Conservation (phyloP, 371 early-diverging fungal genomes). For the Mortierella sp. region DNA sequence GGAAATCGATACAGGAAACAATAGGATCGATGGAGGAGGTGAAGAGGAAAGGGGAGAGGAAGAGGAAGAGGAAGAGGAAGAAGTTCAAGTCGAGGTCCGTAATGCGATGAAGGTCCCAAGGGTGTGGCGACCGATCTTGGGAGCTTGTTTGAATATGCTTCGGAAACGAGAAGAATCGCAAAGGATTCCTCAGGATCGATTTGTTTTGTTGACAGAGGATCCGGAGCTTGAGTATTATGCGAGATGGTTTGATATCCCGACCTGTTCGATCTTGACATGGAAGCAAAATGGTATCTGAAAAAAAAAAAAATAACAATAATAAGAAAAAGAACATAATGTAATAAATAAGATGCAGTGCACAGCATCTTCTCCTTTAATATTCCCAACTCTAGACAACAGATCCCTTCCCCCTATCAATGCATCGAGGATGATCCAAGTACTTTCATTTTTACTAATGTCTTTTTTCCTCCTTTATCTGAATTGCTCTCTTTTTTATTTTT, state of each 20-base stretch:
- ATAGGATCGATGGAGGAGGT: conserved; percentile 1
- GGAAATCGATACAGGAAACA: no score
- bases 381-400: no score
- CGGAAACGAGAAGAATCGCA: conserved; percentile 34
- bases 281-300: conserved; percentile 22
- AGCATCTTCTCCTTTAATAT: no score
- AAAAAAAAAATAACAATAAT: no score
- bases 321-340: neutral
- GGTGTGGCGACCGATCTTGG: conserved; percentile 46
- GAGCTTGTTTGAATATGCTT: conserved; percentile 41
- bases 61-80: conserved; percentile 19
- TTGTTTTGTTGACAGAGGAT: conserved; percentile 45
- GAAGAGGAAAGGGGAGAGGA: conserved; percentile 5
- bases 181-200: conserved; percentile 30
- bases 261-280: conserved; percentile 29
- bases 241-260: conserved; percentile 43
- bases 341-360: neutral
- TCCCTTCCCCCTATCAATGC: no score
- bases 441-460: no score
- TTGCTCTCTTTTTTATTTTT: no score
- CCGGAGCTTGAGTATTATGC: conserved; percentile 31
- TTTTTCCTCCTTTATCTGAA: no score
- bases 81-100: conserved; percentile 33
- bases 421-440: no score
- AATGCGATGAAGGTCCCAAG: conserved; percentile 49